Base-by-base conservation (phyloP, 2,329 filamentous ascomycete genomes). In the Simplicillium aogashimaense region DNA sequence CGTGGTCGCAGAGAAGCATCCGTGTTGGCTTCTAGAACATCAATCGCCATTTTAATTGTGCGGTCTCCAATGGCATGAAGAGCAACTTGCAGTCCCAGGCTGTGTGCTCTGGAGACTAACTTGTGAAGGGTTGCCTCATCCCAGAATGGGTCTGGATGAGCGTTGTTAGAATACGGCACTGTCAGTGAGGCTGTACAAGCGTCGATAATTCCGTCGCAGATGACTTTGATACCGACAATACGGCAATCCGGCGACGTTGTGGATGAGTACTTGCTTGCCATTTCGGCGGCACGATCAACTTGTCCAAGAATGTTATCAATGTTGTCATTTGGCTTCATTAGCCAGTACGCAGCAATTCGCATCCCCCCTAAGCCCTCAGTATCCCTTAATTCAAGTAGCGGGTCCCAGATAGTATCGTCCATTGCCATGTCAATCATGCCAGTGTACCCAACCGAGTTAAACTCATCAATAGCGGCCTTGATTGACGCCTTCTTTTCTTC, bases 41-140 rank as follows among this genome's bases (percentile, higher is more conserved):
- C 70, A 43, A 82, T 66, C 7, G 75, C 76, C 45, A 71, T 72
- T 31, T 58, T 62, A 20, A 81, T 64, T 1, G 78, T 76, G 14
- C 62, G 61, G 50, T 83, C 77, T 32, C 78, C 78, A 42, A 83
- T 83, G 33, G 78, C 78, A 48, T 83, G 78, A 9, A 83, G 61
- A 0, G 78, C 78, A 30, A 74, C 70, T 51, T 83, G 78, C 31
- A 83, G 54, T 1, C 70, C 70, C 1, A 67, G 67, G 3, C 58
- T 59, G 35, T 70, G 67, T 3, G 77, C 76, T n/a, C 63, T 64
- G 10, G 63, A 56, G 2, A 83, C 69, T 0, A 80, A 70, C 0
- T 68, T 66, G 4, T 61, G 62, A 5, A 82, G 63, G 44, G 72
- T 66, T 13, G 65, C 61, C 2, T 60, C 56, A 0, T 65, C 59